A percentile compares a stretch with the other conserved stretches of the same genome.
phyloP scores from a whole-genome alignment of 768 basidiomycete species.

The Amanita molliuscula region DNA sequence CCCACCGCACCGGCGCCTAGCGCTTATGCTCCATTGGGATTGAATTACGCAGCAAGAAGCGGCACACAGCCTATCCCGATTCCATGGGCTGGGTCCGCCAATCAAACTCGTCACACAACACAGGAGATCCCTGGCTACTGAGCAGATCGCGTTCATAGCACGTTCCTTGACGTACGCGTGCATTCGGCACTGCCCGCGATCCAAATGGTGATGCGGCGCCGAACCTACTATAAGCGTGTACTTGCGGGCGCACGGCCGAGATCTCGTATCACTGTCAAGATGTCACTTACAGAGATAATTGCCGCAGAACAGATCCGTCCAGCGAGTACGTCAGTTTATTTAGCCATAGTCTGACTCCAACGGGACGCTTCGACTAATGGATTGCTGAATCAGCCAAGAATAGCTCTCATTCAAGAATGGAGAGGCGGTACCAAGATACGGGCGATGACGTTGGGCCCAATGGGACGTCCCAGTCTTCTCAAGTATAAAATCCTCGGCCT shows the following conservation, averaged over 20 bases:
- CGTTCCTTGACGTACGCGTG: not conserved
- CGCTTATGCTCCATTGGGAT: not conserved
- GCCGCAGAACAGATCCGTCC: not conserved
- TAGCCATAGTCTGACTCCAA: not conserved
- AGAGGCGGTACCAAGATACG: not conserved
- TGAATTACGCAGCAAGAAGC: not conserved
- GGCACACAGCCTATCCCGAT: not conserved
- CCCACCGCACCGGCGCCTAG: not conserved
- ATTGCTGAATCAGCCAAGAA: not conserved
- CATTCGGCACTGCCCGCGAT: too few species aligned
- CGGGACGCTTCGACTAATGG: not conserved
- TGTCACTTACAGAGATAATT: not conserved
- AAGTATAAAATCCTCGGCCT: not conserved
- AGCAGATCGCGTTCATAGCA: not conserved
- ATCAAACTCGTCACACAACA: not conserved
- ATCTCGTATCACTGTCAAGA: not conserved
- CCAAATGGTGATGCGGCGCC: not conserved
- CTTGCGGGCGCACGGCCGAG: not conserved
- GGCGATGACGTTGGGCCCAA: not conserved
- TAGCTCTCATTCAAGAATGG: not conserved
- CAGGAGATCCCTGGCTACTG: not conserved
- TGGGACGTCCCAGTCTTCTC: not conserved
- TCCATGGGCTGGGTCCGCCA: not conserved
- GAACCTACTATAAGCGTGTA: not conserved
- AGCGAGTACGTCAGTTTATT: not conserved